Evolutionary conservation across 305 asterid genomes (phyloP).

Genomic region (Salvia sclarea): DNA sequence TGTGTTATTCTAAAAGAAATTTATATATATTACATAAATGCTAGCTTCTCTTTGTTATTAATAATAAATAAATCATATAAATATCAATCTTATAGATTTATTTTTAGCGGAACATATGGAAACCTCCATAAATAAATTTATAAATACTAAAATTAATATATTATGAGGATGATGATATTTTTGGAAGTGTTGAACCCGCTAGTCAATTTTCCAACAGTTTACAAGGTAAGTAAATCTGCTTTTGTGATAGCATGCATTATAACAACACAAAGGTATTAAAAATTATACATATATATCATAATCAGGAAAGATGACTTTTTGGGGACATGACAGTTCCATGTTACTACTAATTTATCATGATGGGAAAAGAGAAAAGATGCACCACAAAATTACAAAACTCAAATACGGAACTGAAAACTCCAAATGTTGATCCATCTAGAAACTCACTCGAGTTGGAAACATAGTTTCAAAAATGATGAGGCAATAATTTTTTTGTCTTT

Average conservation of each 20-base stretch:
- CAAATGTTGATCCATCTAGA: not conserved
- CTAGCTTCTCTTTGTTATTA: too few relatives aligned
- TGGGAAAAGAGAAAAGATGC: too few relatives aligned
- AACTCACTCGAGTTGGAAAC: not conserved
- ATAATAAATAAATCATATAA: too few relatives aligned
- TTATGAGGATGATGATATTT: not conserved
- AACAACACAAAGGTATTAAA: not conserved
- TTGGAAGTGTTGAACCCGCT: not conserved
- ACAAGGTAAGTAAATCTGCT: not conserved
- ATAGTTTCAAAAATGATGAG: not conserved
- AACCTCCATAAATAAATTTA: too few relatives aligned
- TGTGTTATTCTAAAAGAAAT: too few relatives aligned
- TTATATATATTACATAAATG: too few relatives aligned
- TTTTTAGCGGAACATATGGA: too few relatives aligned
- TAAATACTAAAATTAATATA: too few relatives aligned
- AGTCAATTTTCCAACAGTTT: not conserved
- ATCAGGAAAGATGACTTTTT: not conserved
- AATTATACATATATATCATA: too few relatives aligned
- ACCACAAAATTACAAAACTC: not conserved
- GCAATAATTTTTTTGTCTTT: too few relatives aligned
- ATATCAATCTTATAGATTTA: too few relatives aligned
- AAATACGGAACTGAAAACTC: not conserved
- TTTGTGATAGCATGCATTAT: not conserved
- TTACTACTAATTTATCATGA: not conserved
- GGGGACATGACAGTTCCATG: not conserved